Percentiles rank a stretch among this genome's conserved stretches.
Conservation (phyloP, 306 rosid genomes). For the Notholithocarpus densiflorus region DNA sequence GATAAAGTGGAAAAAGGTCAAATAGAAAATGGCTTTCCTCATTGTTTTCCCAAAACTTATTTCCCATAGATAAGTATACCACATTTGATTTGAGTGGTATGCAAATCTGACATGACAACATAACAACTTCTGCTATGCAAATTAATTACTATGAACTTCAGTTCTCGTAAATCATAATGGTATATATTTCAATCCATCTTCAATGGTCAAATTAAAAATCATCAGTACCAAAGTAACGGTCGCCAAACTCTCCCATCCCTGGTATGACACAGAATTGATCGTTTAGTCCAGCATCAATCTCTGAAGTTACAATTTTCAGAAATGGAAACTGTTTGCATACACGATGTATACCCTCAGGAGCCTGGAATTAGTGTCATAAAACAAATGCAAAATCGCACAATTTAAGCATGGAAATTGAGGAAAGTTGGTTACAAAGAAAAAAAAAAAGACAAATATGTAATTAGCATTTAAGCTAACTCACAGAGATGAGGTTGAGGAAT, state of each 20-base stretch:
- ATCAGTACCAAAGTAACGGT: neutral
- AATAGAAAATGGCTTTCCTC: too few relatives aligned
- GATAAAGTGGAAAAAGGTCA: too few relatives aligned
- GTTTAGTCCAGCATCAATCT: neutral
- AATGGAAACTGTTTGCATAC: neutral
- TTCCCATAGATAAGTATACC: neutral
- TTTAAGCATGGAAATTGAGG: neutral
- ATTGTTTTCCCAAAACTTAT: too few relatives aligned
- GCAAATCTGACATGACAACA: neutral
- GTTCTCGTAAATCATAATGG: neutral
- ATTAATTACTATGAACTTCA: neutral
- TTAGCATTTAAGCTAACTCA: neutral
- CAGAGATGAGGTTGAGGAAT: slow-evolving; percentile 2
- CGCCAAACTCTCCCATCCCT: neutral
- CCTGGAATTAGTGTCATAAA: neutral
- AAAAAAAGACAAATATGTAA: neutral
- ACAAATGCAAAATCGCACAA: neutral
- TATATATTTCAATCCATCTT: neutral
- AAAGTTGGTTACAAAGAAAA: too few relatives aligned
- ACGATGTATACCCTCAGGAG: neutral
- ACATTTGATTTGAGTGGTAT: neutral
- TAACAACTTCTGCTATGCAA: neutral
- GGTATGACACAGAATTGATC: neutral
- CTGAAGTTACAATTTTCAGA: neutral
- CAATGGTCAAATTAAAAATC: neutral